Base-by-base conservation (phyloP, 179 eudicot genomes). In the Pouteria campechiana region DNA sequence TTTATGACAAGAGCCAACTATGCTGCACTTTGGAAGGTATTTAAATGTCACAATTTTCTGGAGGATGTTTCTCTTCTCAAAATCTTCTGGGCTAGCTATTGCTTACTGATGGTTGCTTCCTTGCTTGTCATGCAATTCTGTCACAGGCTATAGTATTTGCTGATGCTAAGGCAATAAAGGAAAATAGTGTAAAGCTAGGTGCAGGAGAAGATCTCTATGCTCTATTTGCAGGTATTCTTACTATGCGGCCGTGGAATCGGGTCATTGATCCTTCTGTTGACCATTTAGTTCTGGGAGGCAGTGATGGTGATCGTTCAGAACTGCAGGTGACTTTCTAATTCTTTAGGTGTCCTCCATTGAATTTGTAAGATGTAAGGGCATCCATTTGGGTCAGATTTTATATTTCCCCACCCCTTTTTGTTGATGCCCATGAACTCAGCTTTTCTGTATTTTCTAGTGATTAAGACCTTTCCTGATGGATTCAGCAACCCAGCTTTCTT, bases 21-120 rank as follows among this genome's bases (percentile, higher is more conserved):
- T 67, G 98, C 98, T 36, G 69, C 96, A 17, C 72, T 90, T 21
- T 90, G 98, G 98, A 79, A 90, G 96, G 98, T 90, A 59, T 14
- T 12, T 44, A 19, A 16, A 41, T 41, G n/a, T n/a, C n/a, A n/a
- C n/a, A n/a, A n/a, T n/a, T n/a, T n/a, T n/a, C n/a, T n/a, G n/a
- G n/a, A n/a, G n/a, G n/a, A n/a, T n/a, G 24, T 17, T 32, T 37
- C 27, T 32, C 55, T 11, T 33, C 17, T 21, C 10, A 41, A 17
- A 14, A 6, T 15, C 16, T 39, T 10, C 17, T 17, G 4, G 25
- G 17, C 32, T 27, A 15, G 8, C 15, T 31, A 17, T 17, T n/a
- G 17, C 18, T 49, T 15, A 38, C 32, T 46, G 27, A 40, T 38
- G 46, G 14, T 23, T 32, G 11, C 13, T 41, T 17, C 13, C 6